phyloP scores from a whole-genome alignment of 768 basidiomycete species.

The Leccinum aurantiacum region DNA sequence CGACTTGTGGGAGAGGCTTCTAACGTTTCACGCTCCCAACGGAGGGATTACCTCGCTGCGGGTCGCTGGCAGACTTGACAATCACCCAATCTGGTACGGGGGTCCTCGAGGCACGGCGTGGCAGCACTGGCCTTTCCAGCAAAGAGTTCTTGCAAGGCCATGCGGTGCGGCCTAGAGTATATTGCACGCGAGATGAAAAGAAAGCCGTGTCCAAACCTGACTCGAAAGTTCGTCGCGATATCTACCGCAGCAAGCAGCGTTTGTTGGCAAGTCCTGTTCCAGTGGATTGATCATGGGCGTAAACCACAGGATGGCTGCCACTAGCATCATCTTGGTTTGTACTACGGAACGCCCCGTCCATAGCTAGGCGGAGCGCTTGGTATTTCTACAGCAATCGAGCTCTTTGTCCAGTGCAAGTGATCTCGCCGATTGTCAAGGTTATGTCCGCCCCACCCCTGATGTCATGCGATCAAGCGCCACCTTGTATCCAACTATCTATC shows the following conservation, averaged over 20 bases:
- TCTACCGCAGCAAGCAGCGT: slow-evolving; percentile 1
- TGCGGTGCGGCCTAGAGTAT: slow-evolving; percentile 3
- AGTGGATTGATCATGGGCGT: not conserved
- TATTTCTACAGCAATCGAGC: slow-evolving; percentile 5
- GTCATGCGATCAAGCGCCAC: slow-evolving; percentile 21
- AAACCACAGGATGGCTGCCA: slow-evolving; percentile 22
- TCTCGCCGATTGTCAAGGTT: slow-evolving; percentile 22
- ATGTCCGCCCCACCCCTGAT: slow-evolving; percentile 23
- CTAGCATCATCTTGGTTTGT: slow-evolving; percentile 1
- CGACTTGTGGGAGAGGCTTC: not conserved
- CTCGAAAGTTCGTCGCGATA: not conserved
- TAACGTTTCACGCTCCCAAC: not conserved
- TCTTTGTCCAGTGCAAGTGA: slow-evolving; percentile 13
- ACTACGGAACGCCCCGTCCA: not conserved
- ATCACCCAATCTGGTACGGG: not conserved
- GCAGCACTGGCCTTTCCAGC: slow-evolving; percentile 5
- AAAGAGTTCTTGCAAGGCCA: not conserved
- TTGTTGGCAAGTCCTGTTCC: not conserved
- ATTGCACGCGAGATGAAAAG: slow-evolving; percentile 5
- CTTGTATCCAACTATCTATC: not conserved
- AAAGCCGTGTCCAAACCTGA: slow-evolving; percentile 2
- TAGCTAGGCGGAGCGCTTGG: not conserved
- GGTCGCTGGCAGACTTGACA: not conserved
- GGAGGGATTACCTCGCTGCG: not conserved
- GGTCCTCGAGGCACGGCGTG: not conserved